A percentile compares a stretch with the other conserved stretches of the same genome.
phyloP scores from a whole-genome alignment of 257 asterid genomes.

The Solanum chmielewskii region DNA sequence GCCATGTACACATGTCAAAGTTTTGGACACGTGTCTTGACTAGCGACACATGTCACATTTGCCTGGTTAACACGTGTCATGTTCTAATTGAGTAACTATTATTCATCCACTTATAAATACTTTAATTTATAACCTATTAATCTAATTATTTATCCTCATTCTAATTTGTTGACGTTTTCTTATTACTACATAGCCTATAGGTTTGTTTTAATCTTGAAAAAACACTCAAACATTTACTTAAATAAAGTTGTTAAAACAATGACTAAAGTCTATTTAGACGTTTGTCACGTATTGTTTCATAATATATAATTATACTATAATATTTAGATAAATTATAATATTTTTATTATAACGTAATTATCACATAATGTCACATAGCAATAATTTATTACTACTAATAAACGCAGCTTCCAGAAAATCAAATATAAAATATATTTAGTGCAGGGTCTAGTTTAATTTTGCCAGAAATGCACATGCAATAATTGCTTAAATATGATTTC shows the following conservation, averaged over 20 bases:
- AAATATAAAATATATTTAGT: background rate
- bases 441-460: background rate
- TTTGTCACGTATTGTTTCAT: no score
- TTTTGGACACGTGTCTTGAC: background rate
- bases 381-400: no score
- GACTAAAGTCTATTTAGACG: no score
- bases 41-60: background rate
- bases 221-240: background rate
- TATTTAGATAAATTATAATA: no score
- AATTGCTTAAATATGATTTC: background rate
- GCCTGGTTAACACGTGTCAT: background rate
- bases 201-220: background rate
- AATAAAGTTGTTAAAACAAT: background rate
- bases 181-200: background rate
- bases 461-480: background rate
- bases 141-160: background rate
- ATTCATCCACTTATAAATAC: background rate
- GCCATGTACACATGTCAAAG: background rate
- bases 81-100: background rate
- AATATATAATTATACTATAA: no score
- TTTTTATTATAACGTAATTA: no score
- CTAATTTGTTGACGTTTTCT: background rate
- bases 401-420: background rate
- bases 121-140: no score
- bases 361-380: no score